A percentile compares a stretch with the other conserved stretches of the same genome.
Conservation (phyloP, 1,284 basidiomycete species). For the Leccinum solheimii region DNA sequence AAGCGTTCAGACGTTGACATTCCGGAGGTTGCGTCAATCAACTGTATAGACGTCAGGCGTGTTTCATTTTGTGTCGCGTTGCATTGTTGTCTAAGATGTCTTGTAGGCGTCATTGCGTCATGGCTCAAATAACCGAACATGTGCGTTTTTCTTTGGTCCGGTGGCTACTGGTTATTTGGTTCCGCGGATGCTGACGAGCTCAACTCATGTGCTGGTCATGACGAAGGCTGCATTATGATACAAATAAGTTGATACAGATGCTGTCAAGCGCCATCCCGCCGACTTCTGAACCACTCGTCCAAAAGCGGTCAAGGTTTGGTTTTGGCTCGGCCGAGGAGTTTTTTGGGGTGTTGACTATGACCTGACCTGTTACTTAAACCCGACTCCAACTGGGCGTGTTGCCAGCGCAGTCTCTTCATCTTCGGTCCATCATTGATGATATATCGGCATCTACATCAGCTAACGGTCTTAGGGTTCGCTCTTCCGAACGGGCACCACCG, state of each 20-base stretch:
- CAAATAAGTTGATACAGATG: neutral
- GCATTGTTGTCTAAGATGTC: neutral
- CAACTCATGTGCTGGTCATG: neutral
- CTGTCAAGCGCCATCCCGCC: neutral
- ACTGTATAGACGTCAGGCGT: neutral
- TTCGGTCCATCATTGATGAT: neutral
- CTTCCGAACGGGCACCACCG: neutral
- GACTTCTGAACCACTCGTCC: neutral
- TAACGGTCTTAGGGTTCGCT: neutral
- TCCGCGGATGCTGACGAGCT: neutral
- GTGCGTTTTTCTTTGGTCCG: neutral
- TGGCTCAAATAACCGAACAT: neutral
- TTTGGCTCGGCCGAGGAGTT: neutral
- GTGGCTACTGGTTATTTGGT: neutral
- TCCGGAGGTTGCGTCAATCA: neutral
- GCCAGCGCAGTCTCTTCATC: neutral
- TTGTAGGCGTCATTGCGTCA: neutral
- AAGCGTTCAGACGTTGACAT: neutral
- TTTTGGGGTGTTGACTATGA: neutral
- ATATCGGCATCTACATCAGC: neutral
- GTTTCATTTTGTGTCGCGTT: neutral
- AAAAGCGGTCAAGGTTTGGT: neutral
- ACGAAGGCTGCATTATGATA: neutral
- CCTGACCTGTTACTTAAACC: neutral
- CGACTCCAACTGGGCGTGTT: neutral